A percentile compares a stretch with the other conserved stretches of the same genome.
Evolutionary conservation across 352 stramenopile genomes (phyloP).

Genomic region (Globisporangium emineosum): DNA sequence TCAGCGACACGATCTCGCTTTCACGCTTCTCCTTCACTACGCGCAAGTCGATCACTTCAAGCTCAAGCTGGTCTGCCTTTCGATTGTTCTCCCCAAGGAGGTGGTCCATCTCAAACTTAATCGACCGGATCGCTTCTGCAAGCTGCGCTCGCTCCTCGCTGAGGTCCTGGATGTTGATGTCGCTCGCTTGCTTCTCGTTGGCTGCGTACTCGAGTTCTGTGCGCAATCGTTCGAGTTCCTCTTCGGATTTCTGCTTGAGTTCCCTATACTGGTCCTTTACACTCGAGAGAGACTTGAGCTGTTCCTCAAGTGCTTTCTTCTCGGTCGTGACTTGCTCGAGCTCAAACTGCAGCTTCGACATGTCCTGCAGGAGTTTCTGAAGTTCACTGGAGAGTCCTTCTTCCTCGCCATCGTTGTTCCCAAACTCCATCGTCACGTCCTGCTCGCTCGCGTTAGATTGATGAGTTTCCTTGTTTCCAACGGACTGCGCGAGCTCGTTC

Average conservation of each 20-base stretch:
- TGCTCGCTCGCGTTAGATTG: background rate
- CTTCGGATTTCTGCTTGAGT: background rate
- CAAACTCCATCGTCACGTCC: constrained; percentile 4
- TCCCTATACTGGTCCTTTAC: background rate
- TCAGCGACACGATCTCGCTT: constrained; percentile 28
- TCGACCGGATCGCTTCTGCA: constrained; percentile 14
- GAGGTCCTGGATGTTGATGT: constrained; percentile 31
- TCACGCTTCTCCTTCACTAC: constrained; percentile 28
- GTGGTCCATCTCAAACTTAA: constrained; percentile 33
- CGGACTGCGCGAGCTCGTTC: constrained; percentile 10
- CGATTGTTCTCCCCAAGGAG: constrained; percentile 35
- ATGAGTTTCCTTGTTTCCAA: background rate
- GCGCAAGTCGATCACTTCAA: constrained; percentile 41
- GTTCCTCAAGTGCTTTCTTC: constrained; percentile 4
- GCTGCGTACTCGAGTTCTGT: constrained; percentile 26
- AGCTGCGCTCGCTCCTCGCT: constrained; percentile 28
- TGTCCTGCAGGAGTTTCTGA: constrained; percentile 36
- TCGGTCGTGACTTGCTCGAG: constrained; percentile 21
- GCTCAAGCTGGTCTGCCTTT: constrained; percentile 29
- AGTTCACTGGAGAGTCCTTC: constrained; percentile 20
- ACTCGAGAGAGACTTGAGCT: background rate
- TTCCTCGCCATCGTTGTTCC: constrained; percentile 8
- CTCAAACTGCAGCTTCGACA: constrained; percentile 32
- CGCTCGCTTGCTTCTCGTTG: constrained; percentile 33
- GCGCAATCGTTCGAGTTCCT: constrained; percentile 23